These are phyloP conservation scores for Phytomonas sp. DNA, from an alignment of 208 protist species.

Conservation along the genomic window DNA sequence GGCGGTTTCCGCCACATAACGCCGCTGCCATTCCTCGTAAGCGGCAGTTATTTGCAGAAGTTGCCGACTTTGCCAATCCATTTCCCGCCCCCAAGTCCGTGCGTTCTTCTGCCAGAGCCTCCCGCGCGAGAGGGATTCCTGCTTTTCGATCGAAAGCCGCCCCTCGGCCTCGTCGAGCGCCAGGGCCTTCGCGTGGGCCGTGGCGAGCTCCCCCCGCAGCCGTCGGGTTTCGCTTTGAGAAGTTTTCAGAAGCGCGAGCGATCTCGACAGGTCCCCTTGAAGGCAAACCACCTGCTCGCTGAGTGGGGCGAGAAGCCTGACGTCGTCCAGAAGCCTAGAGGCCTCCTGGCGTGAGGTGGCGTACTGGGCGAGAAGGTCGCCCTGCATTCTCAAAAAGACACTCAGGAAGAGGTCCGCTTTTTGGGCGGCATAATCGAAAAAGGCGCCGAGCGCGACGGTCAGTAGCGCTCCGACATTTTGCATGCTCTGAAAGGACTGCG, in stretches of 20 bases:
- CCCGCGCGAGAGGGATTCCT: not conserved
- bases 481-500: not conserved
- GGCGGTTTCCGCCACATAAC: not conserved
- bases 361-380: conserved; percentile 5
- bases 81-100: not conserved
- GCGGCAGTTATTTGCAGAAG: not conserved
- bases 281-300: conserved; percentile 22
- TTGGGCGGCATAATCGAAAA: not conserved
- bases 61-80: not conserved
- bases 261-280: conserved; percentile 15
- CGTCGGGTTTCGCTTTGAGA: conserved; percentile 7
- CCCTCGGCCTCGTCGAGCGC: conserved; percentile 10
- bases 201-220: not conserved
- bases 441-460: not conserved
- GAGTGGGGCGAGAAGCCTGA: conserved; percentile 24
- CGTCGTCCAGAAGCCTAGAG: conserved; percentile 11
- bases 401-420: not conserved
- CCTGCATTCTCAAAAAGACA: not conserved
- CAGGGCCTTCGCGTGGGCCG: conserved; percentile 16
- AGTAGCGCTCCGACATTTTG: not conserved
- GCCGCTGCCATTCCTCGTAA: not conserved
- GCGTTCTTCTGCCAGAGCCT: not conserved
- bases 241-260: conserved; percentile 10
- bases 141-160: conserved; percentile 10
- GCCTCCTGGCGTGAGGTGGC: conserved; percentile 13